Evolutionary conservation across 257 asterid species (phyloP).

Genomic region (Gynochthodes officinalis): DNA sequence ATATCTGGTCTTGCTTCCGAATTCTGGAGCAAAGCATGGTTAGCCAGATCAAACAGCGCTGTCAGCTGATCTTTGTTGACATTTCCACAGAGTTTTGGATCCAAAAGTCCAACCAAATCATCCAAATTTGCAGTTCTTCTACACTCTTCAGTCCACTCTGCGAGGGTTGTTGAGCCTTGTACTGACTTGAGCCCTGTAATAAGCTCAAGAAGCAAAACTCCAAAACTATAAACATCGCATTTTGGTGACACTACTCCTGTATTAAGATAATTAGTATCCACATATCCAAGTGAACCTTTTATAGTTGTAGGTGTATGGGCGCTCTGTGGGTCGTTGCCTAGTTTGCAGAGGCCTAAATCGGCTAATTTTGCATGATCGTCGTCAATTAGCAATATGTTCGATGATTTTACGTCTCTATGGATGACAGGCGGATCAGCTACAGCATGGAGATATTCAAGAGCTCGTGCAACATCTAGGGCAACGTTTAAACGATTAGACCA

Average conservation of each 20-base stretch:
- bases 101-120: conserved; percentile 43
- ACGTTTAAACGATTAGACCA: conserved; percentile 63
- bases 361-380: conserved; percentile 70
- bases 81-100: conserved; percentile 43
- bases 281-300: conserved; percentile 73
- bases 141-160: conserved; percentile 67
- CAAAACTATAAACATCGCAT: conserved; percentile 79
- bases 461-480: conserved; percentile 68
- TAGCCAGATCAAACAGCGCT: conserved; percentile 48
- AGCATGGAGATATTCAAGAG: conserved; percentile 71
- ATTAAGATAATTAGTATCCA: conserved; percentile 54
- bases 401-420: conserved; percentile 72
- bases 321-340: conserved; percentile 45
- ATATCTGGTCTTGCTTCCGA: conserved; percentile 62
- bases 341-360: conserved; percentile 78
- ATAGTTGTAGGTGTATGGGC: conserved; percentile 53
- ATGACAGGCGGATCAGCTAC: conserved; percentile 73
- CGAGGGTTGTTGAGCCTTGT: conserved; percentile 64
- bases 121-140: conserved; percentile 41
- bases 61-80: conserved; percentile 46
- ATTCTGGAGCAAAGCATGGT: conserved; percentile 43
- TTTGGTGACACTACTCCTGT: conserved; percentile 64
- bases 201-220: conserved; percentile 63
- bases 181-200: conserved; percentile 60
- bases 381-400: conserved; percentile 50